Evolutionary conservation across 2,329 filamentous ascomycete species (phyloP), one percentile per base, ranked within the genome.

Genomic region (Colletotrichum euphorbiae): DNA sequence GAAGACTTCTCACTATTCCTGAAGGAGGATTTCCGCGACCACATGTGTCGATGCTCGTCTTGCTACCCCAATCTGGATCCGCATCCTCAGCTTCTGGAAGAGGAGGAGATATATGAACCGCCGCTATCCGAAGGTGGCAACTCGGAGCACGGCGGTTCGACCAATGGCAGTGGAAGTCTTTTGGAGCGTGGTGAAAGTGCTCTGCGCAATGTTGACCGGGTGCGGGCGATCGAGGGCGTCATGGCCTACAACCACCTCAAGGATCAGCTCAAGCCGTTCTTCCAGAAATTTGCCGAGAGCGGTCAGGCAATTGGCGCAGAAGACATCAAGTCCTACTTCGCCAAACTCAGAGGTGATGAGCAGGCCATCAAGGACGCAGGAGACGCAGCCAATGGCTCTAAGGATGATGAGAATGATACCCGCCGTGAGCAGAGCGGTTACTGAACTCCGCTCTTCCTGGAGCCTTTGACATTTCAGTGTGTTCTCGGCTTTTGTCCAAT

Each of bases 201-300:
- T 0, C 86, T 99, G 31, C 93, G 90, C 77, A 97, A 93, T 74
- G 90, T 99, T 64, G 96, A 99, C 77, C 92, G 96, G 2, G 95
- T 98, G 7, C 87, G 91, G 13, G 96, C 96, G 4, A 97, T 99
- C 63, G 93, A 99, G 78, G 96, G 96, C 15, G 95, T 97, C 51
- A 98, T 98, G 94, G 95, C 94, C 0, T 99, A 98, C 80, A 98
- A 98, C 75, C 92, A 97, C 74, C 86, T 99, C 69, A 96, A 97
- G 76, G 94, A 98, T 75, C 94, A 95, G 77, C 89, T 99, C n/a
- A 97, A 95, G 83, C 90, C 91, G 0, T 98, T 99, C 77, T 89
- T 99, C 74, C 90, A 94, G 80, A 92, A 97, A 48, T 99, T 97
- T 77, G 96, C 96, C 0, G 93, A 98, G 76, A 97, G 91, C 70